Base-by-base conservation (phyloP, 345 rosid species). In the Brassica incana region DNA sequence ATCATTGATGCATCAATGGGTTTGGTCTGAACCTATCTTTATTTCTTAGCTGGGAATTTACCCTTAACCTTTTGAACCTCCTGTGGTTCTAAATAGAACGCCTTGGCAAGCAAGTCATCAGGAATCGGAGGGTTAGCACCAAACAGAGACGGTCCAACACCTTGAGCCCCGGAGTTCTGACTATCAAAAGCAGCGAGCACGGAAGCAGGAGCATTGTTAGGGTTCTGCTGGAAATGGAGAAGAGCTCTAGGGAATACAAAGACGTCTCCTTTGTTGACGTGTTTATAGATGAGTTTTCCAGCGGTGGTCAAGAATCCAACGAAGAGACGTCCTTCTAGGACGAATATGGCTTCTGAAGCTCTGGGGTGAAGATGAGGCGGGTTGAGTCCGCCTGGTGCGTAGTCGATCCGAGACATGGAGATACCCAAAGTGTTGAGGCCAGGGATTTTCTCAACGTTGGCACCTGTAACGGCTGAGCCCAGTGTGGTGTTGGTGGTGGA, bases 161-260 rank as follows among this genome's bases (percentile, higher is more conserved):
- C 58, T 75, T 89, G 90, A 75, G 88, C 84, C 12, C 90, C 92
- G 0, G 90, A 86, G 16, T 82, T 15, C 81, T 89, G 92, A 79
- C 92, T 89, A 65, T 89, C 86, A 66, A 87, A 89, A 50, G 88
- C 89, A 9, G 90, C 63, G 23, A 89, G 30, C n/a, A 86, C 89
- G 0, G 91, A 69, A 0, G 92, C 90, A 5, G 87, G 79, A 5
- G 23, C 71, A 0, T 69, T 35, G 36, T 85, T 78, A 43, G 67
- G 78, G 79, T 89, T 89, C 66, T 83, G 85, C 76, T 89, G 92
- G 80, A 84, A 88, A 81, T 88, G 92, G 38, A 89, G 80, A 18
- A 89, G 81, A 14, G 87, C 88, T 65, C 71, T 86, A 0, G 92
- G 92, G 83, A 89, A 87, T 8, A 86, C 88, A 2, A 85, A 89